phyloP scores from a whole-genome alignment of 257 asterid species.

The Solanum dulcamara region DNA sequence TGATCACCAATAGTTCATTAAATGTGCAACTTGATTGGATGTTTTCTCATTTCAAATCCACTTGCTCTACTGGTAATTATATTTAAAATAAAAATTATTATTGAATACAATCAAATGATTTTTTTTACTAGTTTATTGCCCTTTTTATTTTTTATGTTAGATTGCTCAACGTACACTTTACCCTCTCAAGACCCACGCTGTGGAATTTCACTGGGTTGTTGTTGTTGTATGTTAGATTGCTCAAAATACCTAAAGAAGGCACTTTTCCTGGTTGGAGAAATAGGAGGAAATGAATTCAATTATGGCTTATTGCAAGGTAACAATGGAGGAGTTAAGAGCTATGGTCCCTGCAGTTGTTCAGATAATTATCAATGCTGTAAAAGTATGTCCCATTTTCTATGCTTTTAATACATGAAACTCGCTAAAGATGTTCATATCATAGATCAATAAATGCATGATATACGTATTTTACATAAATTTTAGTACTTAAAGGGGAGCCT shows the following conservation, averaged over 20 bases:
- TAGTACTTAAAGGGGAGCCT: too few species aligned
- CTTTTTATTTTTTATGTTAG: not conserved
- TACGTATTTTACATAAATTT: not conserved
- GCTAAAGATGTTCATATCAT: not conserved
- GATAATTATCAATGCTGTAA: conserved; percentile 4
- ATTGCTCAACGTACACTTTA: too few species aligned
- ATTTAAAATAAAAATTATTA: not conserved
- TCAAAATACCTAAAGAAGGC: not conserved
- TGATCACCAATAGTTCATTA: conserved; percentile 4
- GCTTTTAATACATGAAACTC: not conserved
- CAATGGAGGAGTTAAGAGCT: conserved; percentile 4
- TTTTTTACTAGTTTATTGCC: not conserved
- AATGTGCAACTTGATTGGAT: conserved; percentile 10
- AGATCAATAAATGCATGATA: not conserved
- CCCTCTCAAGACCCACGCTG: too few species aligned
- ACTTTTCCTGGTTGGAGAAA: conserved; percentile 14
- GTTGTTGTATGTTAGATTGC: not conserved
- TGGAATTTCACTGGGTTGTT: too few species aligned
- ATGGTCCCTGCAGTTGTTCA: conserved; percentile 12
- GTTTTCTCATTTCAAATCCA: conserved; percentile 13
- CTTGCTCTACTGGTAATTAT: conserved; percentile 1
- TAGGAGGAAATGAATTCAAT: conserved; percentile 9
- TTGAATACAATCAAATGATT: not conserved
- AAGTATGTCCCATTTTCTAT: not conserved
- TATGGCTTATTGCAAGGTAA: conserved; percentile 11